Evolutionary conservation across 73 alveolate species (phyloP).

Genomic region (Paramecium tetraurelia): DNA sequence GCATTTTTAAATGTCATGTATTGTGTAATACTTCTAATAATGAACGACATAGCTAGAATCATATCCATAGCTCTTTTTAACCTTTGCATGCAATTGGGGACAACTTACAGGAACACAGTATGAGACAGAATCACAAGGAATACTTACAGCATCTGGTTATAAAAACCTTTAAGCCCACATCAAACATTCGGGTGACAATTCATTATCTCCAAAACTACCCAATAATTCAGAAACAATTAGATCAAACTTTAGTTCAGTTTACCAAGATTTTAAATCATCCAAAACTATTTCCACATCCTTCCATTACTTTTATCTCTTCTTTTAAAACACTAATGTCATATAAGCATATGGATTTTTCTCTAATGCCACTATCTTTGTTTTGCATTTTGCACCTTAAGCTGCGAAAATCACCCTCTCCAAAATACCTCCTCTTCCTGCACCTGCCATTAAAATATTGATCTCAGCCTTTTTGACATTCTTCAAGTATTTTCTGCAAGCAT

Average conservation of each 20-base stretch:
- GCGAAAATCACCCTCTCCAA: conserved; percentile 83
- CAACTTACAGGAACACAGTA: conserved; percentile 79
- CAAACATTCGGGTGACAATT: conserved; percentile 92
- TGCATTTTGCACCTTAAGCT: conserved; percentile 65
- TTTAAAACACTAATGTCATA: conserved; percentile 67
- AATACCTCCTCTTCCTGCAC: conserved; percentile 97
- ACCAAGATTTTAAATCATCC: conserved; percentile 79
- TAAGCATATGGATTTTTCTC: conserved; percentile 87
- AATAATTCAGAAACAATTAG: conserved; percentile 86
- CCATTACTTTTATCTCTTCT: conserved; percentile 58
- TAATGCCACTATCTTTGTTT: conserved; percentile 69
- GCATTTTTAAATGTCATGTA: conserved; percentile 62
- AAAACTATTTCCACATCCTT: conserved; percentile 68
- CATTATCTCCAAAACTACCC: conserved; percentile 97
- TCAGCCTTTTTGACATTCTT: conserved; percentile 62
- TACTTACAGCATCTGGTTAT: conserved; percentile 74
- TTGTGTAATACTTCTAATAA: conserved; percentile 56
- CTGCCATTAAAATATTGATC: conserved; percentile 65
- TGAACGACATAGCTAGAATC: conserved; percentile 67
- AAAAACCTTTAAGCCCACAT: conserved; percentile 72
- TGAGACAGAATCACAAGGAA: conserved; percentile 75
- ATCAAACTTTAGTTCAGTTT: conserved; percentile 74
- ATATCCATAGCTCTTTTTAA: conserved; percentile 56
- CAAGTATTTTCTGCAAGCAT: conserved; percentile 20
- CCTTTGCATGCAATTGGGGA: conserved; percentile 33